These are phyloP conservation scores for Gnetum montanum DNA, from an alignment of 75 land plant species.

Conservation along the genomic window DNA sequence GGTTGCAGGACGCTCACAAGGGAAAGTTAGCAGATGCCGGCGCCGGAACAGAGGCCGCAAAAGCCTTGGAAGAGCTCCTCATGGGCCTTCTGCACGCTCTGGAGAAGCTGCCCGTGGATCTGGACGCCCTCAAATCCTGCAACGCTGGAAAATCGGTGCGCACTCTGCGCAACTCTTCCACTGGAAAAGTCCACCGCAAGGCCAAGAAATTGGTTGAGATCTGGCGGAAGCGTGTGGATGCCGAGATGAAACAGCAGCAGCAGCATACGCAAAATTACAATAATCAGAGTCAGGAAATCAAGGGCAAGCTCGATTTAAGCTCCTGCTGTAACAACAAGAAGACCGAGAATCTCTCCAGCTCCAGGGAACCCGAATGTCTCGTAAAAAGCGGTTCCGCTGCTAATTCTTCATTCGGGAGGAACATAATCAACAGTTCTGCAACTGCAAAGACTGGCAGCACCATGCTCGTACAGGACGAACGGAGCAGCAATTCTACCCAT, in stretches of 20 bases:
- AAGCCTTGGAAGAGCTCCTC: conserved; percentile 26
- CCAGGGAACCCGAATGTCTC: conserved; percentile 11
- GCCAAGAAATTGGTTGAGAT: conserved; percentile 32
- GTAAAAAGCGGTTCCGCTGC: conserved; percentile 2
- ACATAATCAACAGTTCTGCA: too few relatives aligned
- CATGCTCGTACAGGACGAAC: too few relatives aligned
- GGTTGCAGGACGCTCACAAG: conserved; percentile 50
- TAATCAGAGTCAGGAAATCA: background rate
- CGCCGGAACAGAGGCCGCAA: conserved; percentile 25
- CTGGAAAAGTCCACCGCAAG: conserved; percentile 35
- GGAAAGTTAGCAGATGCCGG: conserved; percentile 37
- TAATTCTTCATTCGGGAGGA: background rate
- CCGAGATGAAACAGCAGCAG: conserved; percentile 43
- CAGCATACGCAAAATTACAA: conserved; percentile 12
- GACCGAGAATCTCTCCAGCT: conserved; percentile 19
- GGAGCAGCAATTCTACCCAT: conserved; percentile 38
- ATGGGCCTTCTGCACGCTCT: conserved; percentile 29
- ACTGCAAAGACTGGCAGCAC: too few relatives aligned
- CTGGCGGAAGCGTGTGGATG: conserved; percentile 33
- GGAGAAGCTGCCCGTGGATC: conserved; percentile 34
- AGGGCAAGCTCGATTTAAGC: background rate
- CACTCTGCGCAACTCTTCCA: conserved; percentile 21
- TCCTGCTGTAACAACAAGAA: background rate
- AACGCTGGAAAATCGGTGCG: conserved; percentile 31
- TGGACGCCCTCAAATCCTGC: conserved; percentile 37